Conservation (phyloP, 345 rosid species). For the Populus ilicifolia region DNA sequence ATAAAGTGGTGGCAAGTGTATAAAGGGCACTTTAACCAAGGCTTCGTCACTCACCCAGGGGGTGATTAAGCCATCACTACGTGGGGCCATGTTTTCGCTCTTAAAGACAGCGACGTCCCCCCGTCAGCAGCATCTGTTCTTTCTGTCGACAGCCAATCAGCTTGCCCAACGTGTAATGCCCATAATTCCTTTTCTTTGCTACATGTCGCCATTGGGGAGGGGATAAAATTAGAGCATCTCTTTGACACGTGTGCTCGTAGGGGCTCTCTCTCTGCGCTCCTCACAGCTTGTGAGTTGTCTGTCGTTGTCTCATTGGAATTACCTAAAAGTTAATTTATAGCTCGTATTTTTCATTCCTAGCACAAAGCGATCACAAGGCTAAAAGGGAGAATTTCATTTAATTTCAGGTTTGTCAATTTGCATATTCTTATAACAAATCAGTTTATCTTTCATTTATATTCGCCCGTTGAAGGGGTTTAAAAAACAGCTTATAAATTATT, state of each 20-base stretch:
- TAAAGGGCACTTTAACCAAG: conserved; percentile 33
- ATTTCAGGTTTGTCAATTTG: background rate
- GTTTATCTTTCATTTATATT: too few relatives aligned
- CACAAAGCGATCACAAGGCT: background rate
- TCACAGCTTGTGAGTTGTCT: background rate
- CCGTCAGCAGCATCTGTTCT: conserved; percentile 41
- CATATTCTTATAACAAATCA: too few relatives aligned
- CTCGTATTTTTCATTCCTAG: background rate
- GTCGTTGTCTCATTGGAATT: background rate
- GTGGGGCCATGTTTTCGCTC: conserved; percentile 18
- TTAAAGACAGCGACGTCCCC: conserved; percentile 25
- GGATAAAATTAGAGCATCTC: conserved; percentile 2
- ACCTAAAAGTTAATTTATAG: background rate
- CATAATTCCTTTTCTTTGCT: background rate
- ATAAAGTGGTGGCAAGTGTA: conserved; percentile 14
- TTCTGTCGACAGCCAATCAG: conserved; percentile 8
- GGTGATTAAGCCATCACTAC: conserved; percentile 47
- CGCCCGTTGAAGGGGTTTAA: background rate
- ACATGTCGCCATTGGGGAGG: conserved; percentile 20
- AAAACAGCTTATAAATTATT: background rate
- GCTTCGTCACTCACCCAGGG: conserved; percentile 11
- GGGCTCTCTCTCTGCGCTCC: background rate
- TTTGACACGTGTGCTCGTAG: conserved; percentile 27
- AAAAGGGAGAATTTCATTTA: background rate
- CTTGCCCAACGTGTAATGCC: conserved; percentile 17